These are phyloP conservation scores for Penicillium coffeae DNA, from an alignment of 495 filamentous ascomycete species.

Conservation along the genomic window DNA sequence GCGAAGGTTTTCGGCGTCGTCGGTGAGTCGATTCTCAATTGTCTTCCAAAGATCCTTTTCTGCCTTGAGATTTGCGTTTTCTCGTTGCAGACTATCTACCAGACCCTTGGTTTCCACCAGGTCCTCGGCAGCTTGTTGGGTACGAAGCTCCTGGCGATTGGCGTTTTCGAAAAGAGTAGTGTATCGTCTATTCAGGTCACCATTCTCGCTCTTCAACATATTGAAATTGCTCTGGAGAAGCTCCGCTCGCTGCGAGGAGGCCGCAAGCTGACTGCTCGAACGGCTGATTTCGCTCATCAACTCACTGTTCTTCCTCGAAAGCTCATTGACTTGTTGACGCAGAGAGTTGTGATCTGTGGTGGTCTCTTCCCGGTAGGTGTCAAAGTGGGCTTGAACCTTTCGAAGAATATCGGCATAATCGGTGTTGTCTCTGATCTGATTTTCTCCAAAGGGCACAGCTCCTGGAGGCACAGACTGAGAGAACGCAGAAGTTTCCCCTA, in stretches of 20 bases:
- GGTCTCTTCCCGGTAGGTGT: conserved; percentile 82
- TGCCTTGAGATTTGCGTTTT: conserved; percentile 87
- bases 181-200: conserved; percentile 75
- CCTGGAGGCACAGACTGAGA: conserved; percentile 57
- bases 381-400: conserved; percentile 85
- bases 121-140: conserved; percentile 90
- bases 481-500: conserved; percentile 59
- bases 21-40: conserved; percentile 79
- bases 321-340: conserved; percentile 78
- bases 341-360: conserved; percentile 71
- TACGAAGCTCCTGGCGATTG: conserved; percentile 82
- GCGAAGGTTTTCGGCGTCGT: conserved; percentile 78
- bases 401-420: conserved; percentile 69
- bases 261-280: conserved; percentile 73
- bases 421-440: conserved; percentile 41
- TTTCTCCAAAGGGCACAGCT: conserved; percentile 39
- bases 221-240: conserved; percentile 86
- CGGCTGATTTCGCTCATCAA: conserved; percentile 75
- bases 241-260: conserved; percentile 77
- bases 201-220: conserved; percentile 77
- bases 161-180: conserved; percentile 72
- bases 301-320: conserved; percentile 75
- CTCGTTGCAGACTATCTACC: conserved; percentile 81
- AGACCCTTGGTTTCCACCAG: conserved; percentile 79
- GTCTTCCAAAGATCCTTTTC: conserved; percentile 89